phyloP scores from a whole-genome alignment of 805 yeast species.

The Monosporozyma unispora region DNA sequence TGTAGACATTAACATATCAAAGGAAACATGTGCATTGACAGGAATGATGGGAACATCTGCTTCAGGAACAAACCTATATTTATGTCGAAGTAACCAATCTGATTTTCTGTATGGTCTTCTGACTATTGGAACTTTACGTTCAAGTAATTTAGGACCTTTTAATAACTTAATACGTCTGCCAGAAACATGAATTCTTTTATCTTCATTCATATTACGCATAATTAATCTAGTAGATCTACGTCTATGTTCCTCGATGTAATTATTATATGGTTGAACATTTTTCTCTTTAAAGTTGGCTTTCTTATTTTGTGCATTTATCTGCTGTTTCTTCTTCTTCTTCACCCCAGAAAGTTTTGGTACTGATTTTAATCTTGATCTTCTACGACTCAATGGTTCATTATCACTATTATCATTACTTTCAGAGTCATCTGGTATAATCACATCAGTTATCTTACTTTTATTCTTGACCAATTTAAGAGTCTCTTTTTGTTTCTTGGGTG shows the following conservation, averaged over 20 bases:
- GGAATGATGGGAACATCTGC: neutral
- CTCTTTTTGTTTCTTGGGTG: no score
- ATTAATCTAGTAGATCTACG: neutral
- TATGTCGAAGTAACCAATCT: constrained; percentile 1
- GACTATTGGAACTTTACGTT: neutral
- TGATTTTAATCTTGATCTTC: neutral
- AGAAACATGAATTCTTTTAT: neutral
- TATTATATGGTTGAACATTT: neutral
- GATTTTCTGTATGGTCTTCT: constrained; percentile 3
- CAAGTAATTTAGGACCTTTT: constrained; percentile 1
- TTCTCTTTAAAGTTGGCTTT: neutral
- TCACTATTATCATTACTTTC: neutral
- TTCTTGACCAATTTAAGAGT: no score
- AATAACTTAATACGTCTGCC: neutral
- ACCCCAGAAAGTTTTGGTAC: neutral
- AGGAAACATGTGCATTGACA: neutral
- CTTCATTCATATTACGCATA: neutral
- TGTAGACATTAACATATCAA: neutral
- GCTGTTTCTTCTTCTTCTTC: neutral
- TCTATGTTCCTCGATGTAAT: neutral
- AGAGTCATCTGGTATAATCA: no score
- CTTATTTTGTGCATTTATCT: neutral
- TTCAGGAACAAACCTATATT: constrained; percentile 4
- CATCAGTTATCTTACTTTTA: no score
- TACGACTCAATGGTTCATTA: neutral